These are phyloP conservation scores for Ascochyta clinopodiicola DNA, from an alignment of 2,329 filamentous ascomycete species.

Conservation along the genomic window DNA sequence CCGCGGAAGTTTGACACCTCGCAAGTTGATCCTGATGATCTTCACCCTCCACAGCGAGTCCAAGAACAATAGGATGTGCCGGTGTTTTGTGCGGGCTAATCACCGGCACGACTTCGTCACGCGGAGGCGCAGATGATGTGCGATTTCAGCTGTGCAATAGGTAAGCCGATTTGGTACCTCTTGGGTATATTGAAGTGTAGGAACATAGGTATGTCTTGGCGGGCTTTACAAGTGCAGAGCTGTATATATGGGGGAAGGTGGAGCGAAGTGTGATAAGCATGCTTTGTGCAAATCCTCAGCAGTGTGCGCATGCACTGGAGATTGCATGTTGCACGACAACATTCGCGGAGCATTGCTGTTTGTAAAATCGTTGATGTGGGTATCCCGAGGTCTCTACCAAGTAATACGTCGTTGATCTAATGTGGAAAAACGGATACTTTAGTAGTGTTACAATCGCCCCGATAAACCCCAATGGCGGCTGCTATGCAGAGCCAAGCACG, in stretches of 20 bases:
- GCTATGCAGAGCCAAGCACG: not conserved
- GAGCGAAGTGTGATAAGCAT: conserved; percentile 1
- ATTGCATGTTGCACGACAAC: not conserved
- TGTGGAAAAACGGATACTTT: not conserved
- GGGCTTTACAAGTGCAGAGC: not conserved
- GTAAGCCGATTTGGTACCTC: not conserved
- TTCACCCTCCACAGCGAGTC: not conserved
- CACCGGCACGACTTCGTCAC: conserved; percentile 8
- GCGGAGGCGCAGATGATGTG: conserved; percentile 11
- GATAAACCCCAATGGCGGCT: not conserved
- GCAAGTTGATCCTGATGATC: conserved; percentile 9
- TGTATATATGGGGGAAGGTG: not conserved
- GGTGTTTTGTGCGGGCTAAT: not conserved
- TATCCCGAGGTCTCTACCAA: not conserved
- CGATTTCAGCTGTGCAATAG: conserved; percentile 8
- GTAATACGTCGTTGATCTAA: not conserved
- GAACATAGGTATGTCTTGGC: not conserved
- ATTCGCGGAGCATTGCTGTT: not conserved
- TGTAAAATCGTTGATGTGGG: not conserved
- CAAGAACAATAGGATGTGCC: conserved; percentile 2
- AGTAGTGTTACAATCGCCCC: not conserved
- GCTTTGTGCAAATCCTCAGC: not conserved
- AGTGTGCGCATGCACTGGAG: not conserved
- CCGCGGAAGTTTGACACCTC: not conserved
- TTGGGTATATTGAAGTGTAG: not conserved